These are phyloP conservation scores for Tricholoma sp. DNA, from an alignment of 768 basidiomycete genomes.

Conservation along the genomic window DNA sequence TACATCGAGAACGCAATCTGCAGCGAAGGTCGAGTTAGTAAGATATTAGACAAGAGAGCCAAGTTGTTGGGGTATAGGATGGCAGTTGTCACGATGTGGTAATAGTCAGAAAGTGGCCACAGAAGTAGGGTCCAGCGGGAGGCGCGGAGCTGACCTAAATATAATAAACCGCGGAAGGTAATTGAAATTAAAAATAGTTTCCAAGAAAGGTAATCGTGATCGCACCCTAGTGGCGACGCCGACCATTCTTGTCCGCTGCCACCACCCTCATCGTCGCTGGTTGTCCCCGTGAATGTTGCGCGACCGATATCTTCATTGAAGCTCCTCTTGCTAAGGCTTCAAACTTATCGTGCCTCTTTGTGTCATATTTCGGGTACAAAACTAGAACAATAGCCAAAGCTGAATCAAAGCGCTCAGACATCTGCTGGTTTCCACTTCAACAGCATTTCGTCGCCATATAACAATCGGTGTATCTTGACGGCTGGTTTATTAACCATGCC, in stretches of 20 bases:
- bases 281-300: background rate
- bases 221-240: constrained; percentile 14
- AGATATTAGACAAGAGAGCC: background rate
- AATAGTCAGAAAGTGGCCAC: no score
- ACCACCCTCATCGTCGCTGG: constrained; percentile 8
- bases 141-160: constrained; percentile 32
- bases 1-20: background rate
- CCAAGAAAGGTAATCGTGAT: constrained; percentile 18
- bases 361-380: background rate
- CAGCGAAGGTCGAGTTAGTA: background rate
- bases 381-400: constrained; percentile 10
- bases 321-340: background rate
- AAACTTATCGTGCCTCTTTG: background rate
- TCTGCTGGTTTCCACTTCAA: constrained; percentile 15
- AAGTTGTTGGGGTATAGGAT: background rate
- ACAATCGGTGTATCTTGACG: constrained; percentile 10
- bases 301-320: background rate
- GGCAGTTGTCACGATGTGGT: background rate
- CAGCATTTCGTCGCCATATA: constrained; percentile 9
- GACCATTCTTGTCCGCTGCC: constrained; percentile 15
- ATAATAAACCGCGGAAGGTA: constrained; percentile 5
- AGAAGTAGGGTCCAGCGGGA: constrained; percentile 16
- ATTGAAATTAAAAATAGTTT: constrained; percentile 9
- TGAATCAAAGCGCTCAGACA: constrained; percentile 19
- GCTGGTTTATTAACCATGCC: constrained; percentile 35